A percentile compares a stretch with the other conserved stretches of the same genome.
These are phyloP conservation scores for Leishmania mexicana DNA, from an alignment of 208 protist genomes.

Conservation along the genomic window DNA sequence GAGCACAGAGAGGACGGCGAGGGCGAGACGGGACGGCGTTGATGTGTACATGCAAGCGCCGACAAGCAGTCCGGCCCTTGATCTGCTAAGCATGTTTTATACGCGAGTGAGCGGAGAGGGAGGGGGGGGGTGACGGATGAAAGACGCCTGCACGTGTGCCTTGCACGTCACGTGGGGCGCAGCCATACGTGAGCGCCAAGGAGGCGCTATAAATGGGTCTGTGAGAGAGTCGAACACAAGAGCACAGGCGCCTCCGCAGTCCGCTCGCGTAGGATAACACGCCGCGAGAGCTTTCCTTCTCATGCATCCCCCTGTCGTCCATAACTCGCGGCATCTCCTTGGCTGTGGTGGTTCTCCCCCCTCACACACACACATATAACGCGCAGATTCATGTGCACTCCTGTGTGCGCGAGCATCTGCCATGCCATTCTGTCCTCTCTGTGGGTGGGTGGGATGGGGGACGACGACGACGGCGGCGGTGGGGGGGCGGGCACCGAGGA, in stretches of 20 bases:
- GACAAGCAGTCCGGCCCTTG: neutral
- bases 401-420: too few relatives aligned
- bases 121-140: neutral
- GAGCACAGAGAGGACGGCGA: slow-evolving; percentile 1
- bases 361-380: too few relatives aligned
- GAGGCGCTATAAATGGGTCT: too few relatives aligned
- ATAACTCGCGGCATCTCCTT: too few relatives aligned
- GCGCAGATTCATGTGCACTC: neutral
- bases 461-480: neutral
- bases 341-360: too few relatives aligned
- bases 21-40: neutral
- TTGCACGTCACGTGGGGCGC: too few relatives aligned
- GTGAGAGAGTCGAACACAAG: too few relatives aligned
- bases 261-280: too few relatives aligned
- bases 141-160: neutral
- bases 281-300: too few relatives aligned
- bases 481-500: neutral
- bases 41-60: neutral
- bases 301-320: too few relatives aligned
- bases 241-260: too few relatives aligned
- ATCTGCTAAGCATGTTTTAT: neutral
- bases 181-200: too few relatives aligned
- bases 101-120: neutral
- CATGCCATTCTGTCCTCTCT: neutral
- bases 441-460: neutral